Evolutionary conservation across 768 basidiomycete species (phyloP), one percentile per base, ranked within the genome.

Genomic region (Goffeauzyma gilvescens): DNA sequence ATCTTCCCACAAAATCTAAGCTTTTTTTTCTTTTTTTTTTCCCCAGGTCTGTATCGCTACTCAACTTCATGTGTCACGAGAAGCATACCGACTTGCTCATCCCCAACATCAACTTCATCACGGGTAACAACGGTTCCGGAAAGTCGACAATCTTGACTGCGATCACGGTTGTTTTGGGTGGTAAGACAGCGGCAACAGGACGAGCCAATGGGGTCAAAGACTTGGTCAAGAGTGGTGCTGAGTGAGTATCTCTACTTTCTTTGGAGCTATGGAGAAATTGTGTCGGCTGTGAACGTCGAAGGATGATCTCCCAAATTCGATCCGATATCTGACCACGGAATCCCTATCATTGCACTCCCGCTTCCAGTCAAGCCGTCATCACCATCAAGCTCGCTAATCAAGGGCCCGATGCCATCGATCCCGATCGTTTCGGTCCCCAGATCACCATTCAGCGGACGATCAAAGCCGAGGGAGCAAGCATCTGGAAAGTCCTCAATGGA

Each of bases 41-140:
- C n/a, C n/a, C n/a, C n/a, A n/a, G n/a, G n/a, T n/a, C n/a, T n/a
- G n/a, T n/a, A n/a, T n/a, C n/a, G n/a, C n/a, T n/a, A n/a, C n/a
- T n/a, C n/a, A 79, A 95, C 57, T 96, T 96, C 66, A 90, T 96
- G 87, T 93, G 87, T 63, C 89, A 96, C 66, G 72, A 76, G 59
- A 77, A 71, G 63, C 69, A 87, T 33, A 76, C 71, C 1, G 83
- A 93, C 64, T 71, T 72, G 2, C 85, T 96, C 50, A 85, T 86
- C 0, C 79, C 81, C 7, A 84, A 89, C 62, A 82, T 98, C 57
- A 98, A 96, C 65, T 96, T 96, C 57, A 82, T 98, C 52, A 90
- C 90, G 28, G 85, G 85, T 10, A 81, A 86, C 53, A 93, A 93
- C 60, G 86, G 86, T 65, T 90, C 86, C 84, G 87, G 87, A 13